Evolutionary conservation across 352 stramenopile genomes (phyloP).

Genomic region (Phytophthora ohioensis): DNA sequence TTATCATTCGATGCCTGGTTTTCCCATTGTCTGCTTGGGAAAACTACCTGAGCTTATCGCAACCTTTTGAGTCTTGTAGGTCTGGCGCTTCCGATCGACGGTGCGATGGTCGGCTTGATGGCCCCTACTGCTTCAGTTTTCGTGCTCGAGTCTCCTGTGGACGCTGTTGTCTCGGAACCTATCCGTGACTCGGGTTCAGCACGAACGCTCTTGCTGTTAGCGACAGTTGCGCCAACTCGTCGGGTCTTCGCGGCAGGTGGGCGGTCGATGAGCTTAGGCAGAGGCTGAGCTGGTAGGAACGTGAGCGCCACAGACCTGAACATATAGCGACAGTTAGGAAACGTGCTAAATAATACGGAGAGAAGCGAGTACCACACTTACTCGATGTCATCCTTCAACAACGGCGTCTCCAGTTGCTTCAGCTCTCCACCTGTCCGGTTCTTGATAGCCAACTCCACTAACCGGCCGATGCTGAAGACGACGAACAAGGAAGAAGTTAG

Average conservation of each 20-base stretch:
- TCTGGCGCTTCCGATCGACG: conserved; percentile 31
- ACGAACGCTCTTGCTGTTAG: conserved; percentile 33
- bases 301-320: conserved; percentile 42
- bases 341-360: not conserved
- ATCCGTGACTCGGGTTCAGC: conserved; percentile 7
- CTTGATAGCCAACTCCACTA: conserved; percentile 88
- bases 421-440: conserved; percentile 63
- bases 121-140: conserved; percentile 11
- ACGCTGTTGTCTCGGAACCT: conserved; percentile 10
- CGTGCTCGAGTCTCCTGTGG: conserved; percentile 3
- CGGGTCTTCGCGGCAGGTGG: conserved; percentile 39
- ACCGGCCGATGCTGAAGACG: conserved; percentile 68
- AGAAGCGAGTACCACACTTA: conserved; percentile 34
- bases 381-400: conserved; percentile 73
- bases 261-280: conserved; percentile 45
- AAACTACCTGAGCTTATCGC: conserved; percentile 20
- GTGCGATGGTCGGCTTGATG: conserved; percentile 22
- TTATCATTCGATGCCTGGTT: not conserved
- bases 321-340: not conserved
- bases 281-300: conserved; percentile 39
- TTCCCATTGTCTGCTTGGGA: not conserved
- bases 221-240: conserved; percentile 31
- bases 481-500: not conserved
- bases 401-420: conserved; percentile 53
- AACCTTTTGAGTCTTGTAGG: conserved; percentile 48